Percentiles rank a stretch among this genome's conserved stretches.
phyloP scores from a whole-genome alignment of 495 filamentous ascomycete genomes.

The Neurospora pannonica region DNA sequence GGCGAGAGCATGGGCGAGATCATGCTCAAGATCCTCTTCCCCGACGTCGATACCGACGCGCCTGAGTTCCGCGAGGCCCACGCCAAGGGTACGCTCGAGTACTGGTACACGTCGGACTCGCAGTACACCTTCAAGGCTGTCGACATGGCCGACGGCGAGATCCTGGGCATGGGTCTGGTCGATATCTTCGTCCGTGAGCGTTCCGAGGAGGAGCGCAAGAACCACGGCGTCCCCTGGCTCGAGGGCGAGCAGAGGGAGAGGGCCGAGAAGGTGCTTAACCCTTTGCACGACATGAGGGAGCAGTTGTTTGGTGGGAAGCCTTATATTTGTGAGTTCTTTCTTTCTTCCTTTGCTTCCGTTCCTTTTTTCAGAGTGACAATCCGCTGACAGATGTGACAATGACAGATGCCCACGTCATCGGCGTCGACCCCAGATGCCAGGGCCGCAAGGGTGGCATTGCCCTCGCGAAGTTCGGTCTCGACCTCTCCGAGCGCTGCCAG shows the following conservation, averaged over 20 bases:
- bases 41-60: slow-evolving; percentile 9
- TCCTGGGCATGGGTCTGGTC: slow-evolving; percentile 23
- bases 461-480: slow-evolving; percentile 34
- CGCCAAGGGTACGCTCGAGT: slow-evolving; percentile 19
- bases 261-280: slow-evolving; percentile 21
- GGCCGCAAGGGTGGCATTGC: slow-evolving; percentile 30
- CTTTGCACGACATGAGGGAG: slow-evolving; percentile 20
- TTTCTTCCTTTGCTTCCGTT: no score
- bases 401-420: slow-evolving; percentile 25
- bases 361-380: no score
- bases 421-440: slow-evolving; percentile 24
- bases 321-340: slow-evolving; percentile 16
- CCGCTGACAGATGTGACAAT: no score
- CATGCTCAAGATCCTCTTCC: slow-evolving; percentile 27
- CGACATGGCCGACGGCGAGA: slow-evolving; percentile 23
- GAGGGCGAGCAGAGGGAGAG: slow-evolving; percentile 16
- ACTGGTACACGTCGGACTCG: slow-evolving; percentile 17
- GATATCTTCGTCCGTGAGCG: slow-evolving; percentile 16
- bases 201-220: slow-evolving; percentile 18
- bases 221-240: slow-evolving; percentile 24
- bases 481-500: slow-evolving; percentile 26
- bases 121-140: slow-evolving; percentile 31
- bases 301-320: slow-evolving; percentile 16
- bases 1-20: slow-evolving; percentile 19
- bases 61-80: slow-evolving; percentile 22